A percentile compares a stretch with the other conserved stretches of the same genome.
Evolutionary conservation across 23 red algal genomes (phyloP).

Genomic region (Porphyridium purpureum): DNA sequence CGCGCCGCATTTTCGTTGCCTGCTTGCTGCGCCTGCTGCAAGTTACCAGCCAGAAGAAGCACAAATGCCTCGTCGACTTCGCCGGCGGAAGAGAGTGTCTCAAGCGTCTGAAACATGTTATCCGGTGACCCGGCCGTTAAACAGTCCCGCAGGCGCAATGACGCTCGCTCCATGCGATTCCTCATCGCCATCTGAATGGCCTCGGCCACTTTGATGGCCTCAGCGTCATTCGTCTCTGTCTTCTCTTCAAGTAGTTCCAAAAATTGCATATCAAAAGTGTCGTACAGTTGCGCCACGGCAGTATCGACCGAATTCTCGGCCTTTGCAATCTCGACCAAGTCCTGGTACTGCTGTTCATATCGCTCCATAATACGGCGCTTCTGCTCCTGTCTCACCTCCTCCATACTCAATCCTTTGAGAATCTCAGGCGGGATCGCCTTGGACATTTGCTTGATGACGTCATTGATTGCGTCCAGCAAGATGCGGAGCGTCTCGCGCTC

Average conservation of each 20-base stretch:
- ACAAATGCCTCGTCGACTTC: slow-evolving; percentile 83
- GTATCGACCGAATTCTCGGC: not conserved
- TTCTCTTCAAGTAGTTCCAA: slow-evolving; percentile 50
- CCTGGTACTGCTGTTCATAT: slow-evolving; percentile 2
- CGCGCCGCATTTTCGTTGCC: slow-evolving; percentile 25
- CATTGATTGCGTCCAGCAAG: slow-evolving; percentile 54
- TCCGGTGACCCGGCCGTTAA: slow-evolving; percentile 28
- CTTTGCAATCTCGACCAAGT: not conserved
- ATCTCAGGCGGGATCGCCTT: slow-evolving; percentile 12
- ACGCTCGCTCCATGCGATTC: slow-evolving; percentile 31
- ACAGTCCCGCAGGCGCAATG: slow-evolving; percentile 14
- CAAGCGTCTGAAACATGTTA: slow-evolving; percentile 34
- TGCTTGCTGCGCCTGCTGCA: slow-evolving; percentile 65
- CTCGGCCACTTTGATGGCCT: slow-evolving; percentile 15
- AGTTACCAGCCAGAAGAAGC: slow-evolving; percentile 70
- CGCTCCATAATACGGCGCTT: no score
- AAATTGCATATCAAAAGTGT: slow-evolving; percentile 12
- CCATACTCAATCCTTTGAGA: no score
- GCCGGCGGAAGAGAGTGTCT: slow-evolving; percentile 26
- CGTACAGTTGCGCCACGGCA: slow-evolving; percentile 1
- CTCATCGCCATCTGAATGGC: slow-evolving; percentile 59
- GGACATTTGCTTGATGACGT: slow-evolving; percentile 47
- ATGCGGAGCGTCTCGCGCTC: slow-evolving; percentile 71
- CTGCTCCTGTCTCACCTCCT: no score
- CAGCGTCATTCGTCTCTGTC: slow-evolving; percentile 6